Percentiles rank a stretch among this genome's conserved stretches.
Conservation (phyloP, 129 eudicot genomes). For the Artemisia tridentata region DNA sequence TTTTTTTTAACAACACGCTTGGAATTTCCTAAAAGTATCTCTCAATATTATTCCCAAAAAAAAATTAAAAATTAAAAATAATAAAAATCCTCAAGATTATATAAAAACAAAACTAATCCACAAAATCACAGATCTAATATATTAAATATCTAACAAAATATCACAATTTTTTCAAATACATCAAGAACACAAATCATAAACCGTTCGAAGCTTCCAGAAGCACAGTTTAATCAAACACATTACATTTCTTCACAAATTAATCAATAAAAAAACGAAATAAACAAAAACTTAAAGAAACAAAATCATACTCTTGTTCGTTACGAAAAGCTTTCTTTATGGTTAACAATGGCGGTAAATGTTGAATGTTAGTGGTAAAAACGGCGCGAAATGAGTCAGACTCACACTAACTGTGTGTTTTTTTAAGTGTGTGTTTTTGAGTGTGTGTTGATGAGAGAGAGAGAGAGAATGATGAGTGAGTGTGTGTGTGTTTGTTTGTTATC, state of each 20-base stretch:
- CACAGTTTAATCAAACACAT: too few species aligned
- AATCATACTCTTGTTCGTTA: constrained; percentile 33
- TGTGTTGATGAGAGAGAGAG: constrained; percentile 21
- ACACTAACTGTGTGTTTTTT: constrained; percentile 3
- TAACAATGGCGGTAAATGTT: constrained; percentile 36
- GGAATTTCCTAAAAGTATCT: constrained; percentile 30
- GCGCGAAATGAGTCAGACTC: constrained; percentile 55
- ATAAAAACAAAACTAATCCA: constrained; percentile 4
- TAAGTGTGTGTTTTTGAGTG: not conserved
- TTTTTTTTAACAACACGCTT: constrained; percentile 27
- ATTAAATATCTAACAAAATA: constrained; percentile 21
- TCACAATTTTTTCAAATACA: not conserved
- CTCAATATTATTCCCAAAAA: constrained; percentile 3
- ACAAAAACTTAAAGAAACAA: constrained; percentile 24
- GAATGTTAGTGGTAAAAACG: constrained; percentile 31
- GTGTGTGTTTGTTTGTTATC: not conserved
- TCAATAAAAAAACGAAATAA: not conserved
- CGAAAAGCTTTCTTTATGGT: constrained; percentile 9
- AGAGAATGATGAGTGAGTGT: not conserved
- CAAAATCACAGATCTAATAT: constrained; percentile 42
- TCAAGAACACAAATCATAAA: not conserved
- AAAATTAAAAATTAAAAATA: not conserved
- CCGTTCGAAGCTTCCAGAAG: too few species aligned
- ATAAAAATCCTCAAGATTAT: constrained; percentile 15
- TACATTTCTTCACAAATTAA: not conserved